Evolutionary conservation across 495 filamentous ascomycete species (phyloP), one percentile per base, ranked within the genome.

Genomic region (Talaromyces borbonicus): DNA sequence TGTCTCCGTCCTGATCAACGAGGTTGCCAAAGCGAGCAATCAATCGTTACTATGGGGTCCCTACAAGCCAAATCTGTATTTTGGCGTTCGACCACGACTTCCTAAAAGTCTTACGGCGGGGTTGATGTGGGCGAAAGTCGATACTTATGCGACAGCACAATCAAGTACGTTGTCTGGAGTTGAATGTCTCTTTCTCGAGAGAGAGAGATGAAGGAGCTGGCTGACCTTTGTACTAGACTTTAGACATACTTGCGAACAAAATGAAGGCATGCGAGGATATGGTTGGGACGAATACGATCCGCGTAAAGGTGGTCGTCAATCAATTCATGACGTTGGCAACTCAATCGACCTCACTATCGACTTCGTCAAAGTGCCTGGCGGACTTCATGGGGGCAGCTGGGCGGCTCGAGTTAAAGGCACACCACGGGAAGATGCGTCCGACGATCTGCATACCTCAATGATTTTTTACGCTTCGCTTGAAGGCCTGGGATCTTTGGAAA

Each of bases 271-370:
- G 84, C 80, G 80, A 32, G 89, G 92, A 27, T 98, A 98, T 59
- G 92, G 90, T 49, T 98, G 92, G 92, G 90, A 97, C 52, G 71
- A 92, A 55, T 98, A 93, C 65, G 92, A 97, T 61, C 79, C 86
- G 16, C 74, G 92, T 39, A 80, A 72, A 33, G 92, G 92, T 52
- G 92, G 92, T 38, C 70, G 81, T 18, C 85, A 98, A 68, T 85
- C 84, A 15, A 90, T 98, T 45, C 84, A 88, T 55, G 92, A 98
- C 56, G 80, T 76, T 14, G 83, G 78, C 24, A 98, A 98, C 63
- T 75, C 72, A 46, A 71, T 98, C 46, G 90, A 97, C 65, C 73
- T 98, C 49, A 89, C 83, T 23, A 95, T 92, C 20, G 82, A 84
- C 41, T 97, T 95, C 61, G 77, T 96, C 52, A 98, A 98, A 65